phyloP scores from a whole-genome alignment of 2,329 filamentous ascomycete species.

The Plectosphaerella cucumerina region DNA sequence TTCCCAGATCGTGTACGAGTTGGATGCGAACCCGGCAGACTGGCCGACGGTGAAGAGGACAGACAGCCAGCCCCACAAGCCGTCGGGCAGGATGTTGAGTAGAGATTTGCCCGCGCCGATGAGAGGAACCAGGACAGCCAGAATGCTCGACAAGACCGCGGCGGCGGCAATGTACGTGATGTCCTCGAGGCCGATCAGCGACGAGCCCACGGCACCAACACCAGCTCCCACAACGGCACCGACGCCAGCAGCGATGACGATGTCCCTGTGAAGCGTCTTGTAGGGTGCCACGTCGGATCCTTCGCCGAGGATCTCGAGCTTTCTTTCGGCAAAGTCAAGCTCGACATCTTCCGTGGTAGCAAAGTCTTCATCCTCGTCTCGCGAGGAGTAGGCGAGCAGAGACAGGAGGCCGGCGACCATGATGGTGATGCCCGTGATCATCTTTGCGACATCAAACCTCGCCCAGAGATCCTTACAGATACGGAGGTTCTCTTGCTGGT shows the following conservation, averaged over 20 bases:
- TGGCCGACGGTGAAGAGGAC: conserved; percentile 78
- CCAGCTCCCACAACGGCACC: conserved; percentile 28
- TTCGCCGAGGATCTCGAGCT: conserved; percentile 45
- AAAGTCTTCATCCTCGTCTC: conserved; percentile 50
- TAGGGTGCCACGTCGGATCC: conserved; percentile 23
- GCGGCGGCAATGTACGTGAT: conserved; percentile 24
- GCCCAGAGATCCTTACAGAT: conserved; percentile 88
- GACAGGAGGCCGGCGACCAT: conserved; percentile 64
- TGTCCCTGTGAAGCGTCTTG: conserved; percentile 31
- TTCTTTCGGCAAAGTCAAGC: conserved; percentile 55
- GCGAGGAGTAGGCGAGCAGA: conserved; percentile 69
- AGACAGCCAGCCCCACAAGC: conserved; percentile 84
- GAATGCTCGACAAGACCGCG: conserved; percentile 40
- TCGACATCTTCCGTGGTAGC: conserved; percentile 51
- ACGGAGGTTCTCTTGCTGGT: conserved; percentile 73
- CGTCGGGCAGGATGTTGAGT: conserved; percentile 60
- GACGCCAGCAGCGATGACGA: conserved; percentile 30
- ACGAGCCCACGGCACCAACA: conserved; percentile 23
- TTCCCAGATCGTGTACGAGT: conserved; percentile 99
- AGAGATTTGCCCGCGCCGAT: conserved; percentile 39
- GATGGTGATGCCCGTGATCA: conserved; percentile 74
- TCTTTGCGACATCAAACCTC: conserved; percentile 81
- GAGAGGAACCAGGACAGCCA: conserved; percentile 35
- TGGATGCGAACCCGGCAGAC: conserved; percentile 91
- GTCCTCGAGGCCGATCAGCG: conserved; percentile 31